Base-by-base conservation (phyloP, 352 stramenopile species). In the Pythium utonaiense region DNA sequence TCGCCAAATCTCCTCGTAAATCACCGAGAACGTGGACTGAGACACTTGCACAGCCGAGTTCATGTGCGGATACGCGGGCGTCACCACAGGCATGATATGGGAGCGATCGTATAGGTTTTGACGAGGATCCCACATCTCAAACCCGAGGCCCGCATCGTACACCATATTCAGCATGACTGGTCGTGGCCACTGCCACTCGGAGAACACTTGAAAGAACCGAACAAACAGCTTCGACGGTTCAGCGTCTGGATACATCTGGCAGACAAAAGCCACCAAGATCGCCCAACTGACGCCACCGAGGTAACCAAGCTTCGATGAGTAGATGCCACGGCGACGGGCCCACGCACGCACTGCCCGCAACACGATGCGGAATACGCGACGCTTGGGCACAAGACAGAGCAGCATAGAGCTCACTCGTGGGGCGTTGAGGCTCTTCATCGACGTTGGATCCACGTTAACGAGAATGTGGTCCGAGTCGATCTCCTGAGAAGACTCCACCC, bases 21-120 rank as follows among this genome's bases (percentile, higher is more conserved):
- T 97, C 13, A 96, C 79, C 38, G 90, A 85, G 30, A 98, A 89
- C 44, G 97, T 97, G 19, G 92, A 87, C 44, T 93, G 71, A 5
- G 88, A 96, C 19, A 99, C 95, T 73, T 98, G 98, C 40, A 98
- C 98, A 0, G 95, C 91, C 34, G 95, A 99, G 71, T 99, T 99
- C 96, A 98, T 99, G 50, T 93, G 89, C 4, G 97, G 97, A 71
- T 98, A 99, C 57, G 93, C 94, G 1, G 97, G 97, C 4, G 97
- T 99, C 62, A 99, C 97, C 55, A 99, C 98, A 17, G 97, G 97
- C 95, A 99, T 99, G 28, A 99, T 83, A 64, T 99, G 94, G 9
- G 79, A 87, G 9, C 85, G 78, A 77, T 98, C 93, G 52, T 86
- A 89, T 31, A 93, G 60, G 64, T 85, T 92, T 38, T 86, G 70